Base-by-base conservation (phyloP, 1,139 yeast genomes). In the Lodderomyces orthopsilosis region DNA sequence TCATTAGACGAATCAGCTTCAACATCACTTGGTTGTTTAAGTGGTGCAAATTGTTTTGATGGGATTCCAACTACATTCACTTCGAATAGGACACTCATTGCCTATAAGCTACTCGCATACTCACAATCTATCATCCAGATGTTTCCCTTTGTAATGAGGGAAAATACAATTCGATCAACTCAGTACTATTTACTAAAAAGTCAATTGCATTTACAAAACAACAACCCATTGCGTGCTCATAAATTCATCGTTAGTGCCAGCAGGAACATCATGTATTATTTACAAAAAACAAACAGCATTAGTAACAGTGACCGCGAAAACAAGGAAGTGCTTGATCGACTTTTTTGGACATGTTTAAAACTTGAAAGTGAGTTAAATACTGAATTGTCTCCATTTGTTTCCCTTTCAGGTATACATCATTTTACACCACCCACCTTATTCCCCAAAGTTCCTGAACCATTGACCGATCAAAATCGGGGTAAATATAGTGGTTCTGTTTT, bases 291-390 rank as follows among this genome's bases (percentile, higher is more conserved):
- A 14, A 30, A 17, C n/a, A 13, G 19, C 9, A 19, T 12, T 10
- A 30, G 10, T 4, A 15, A n/a, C 6, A 17, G 5, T 5, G 39
- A 34, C 5, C 35, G 36, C 24, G 34, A 38, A 9, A 35, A 38
- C n/a, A 51, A 47, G 28, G 51, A 49, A 35, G 39, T 38, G 12
- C 32, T 46, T 38, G 44, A 46, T 24, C 54, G 77, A 30, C 58
- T 72, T 3, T 75, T 69, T 51, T 74, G 78, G 74, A 63, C 66
- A 9, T 72, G 79, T 47, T 55, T 70, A 36, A 74, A 73, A 51
- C 58, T 73, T 35, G 79, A 75, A 49, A 67, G 74, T 47, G 80
- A 75, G 52, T 49, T 74, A 36, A 56, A 74, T 44, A 64, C 65
- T 2, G 79, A 75, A 51, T 53, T 75, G 21, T 66, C 75, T 6